Evolutionary conservation across 768 basidiomycete genomes (phyloP).

Genomic region (Roridomyces roridus): DNA sequence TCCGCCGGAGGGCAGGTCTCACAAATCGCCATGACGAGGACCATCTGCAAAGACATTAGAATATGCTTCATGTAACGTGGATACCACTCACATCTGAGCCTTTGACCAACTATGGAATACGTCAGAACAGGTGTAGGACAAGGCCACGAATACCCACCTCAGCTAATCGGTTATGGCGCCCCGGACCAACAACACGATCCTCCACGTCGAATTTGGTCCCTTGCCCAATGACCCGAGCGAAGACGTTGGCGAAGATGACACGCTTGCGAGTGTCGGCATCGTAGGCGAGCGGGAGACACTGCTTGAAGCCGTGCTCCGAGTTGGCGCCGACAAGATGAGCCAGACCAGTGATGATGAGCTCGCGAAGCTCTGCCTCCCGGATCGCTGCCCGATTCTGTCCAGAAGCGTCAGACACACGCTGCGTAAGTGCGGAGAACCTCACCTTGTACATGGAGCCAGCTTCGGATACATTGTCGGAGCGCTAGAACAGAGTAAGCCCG

Average conservation of each 20-base stretch:
- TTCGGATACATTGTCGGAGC: conserved; percentile 57
- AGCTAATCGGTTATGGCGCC: conserved; percentile 58
- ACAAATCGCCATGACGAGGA: conserved; percentile 84
- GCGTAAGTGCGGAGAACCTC: not conserved
- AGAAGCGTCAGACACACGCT: not conserved
- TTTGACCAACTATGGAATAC: conserved; percentile 62
- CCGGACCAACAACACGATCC: conserved; percentile 53
- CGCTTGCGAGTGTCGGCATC: conserved; percentile 73
- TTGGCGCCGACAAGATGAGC: conserved; percentile 85
- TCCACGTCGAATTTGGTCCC: conserved; percentile 79
- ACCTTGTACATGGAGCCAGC: conserved; percentile 54
- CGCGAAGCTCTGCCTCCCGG: conserved; percentile 68
- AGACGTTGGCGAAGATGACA: conserved; percentile 83
- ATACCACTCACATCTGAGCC: conserved; percentile 67
- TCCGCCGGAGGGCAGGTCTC: conserved; percentile 83
- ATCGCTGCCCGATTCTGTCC: conserved; percentile 50
- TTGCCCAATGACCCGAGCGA: conserved; percentile 79
- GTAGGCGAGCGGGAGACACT: conserved; percentile 82
- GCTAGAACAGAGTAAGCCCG: conserved; percentile 35
- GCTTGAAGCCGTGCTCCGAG: conserved; percentile 87
- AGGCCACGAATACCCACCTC: conserved; percentile 54
- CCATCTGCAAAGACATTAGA: conserved; percentile 52
- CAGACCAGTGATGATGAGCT: conserved; percentile 80
- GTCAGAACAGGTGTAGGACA: conserved; percentile 4
- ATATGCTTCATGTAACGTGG: not conserved